Percentiles rank a stretch among this genome's conserved stretches.
phyloP scores from a whole-genome alignment of 352 stramenopile genomes.

The Albugo candida region DNA sequence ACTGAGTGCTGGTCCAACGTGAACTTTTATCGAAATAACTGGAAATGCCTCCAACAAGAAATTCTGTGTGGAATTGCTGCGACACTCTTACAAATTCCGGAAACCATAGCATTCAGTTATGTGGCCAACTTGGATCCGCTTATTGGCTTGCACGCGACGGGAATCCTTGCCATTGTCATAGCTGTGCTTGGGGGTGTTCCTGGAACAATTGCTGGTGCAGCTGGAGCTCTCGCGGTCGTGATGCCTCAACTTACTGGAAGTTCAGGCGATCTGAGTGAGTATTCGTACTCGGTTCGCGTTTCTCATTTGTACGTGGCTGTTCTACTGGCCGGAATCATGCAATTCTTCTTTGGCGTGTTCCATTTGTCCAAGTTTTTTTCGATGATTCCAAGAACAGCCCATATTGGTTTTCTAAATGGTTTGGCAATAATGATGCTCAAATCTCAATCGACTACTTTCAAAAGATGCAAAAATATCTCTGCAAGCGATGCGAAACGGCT shows the following conservation, averaged over 20 bases:
- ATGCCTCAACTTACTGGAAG: slow-evolving; percentile 65
- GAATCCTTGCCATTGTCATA: slow-evolving; percentile 77
- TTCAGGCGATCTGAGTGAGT: slow-evolving; percentile 20
- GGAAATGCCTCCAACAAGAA: slow-evolving; percentile 37
- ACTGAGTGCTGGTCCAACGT: slow-evolving; percentile 3
- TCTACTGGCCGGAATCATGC: slow-evolving; percentile 65
- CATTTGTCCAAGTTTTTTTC: slow-evolving; percentile 81
- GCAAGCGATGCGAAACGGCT: slow-evolving; percentile 16
- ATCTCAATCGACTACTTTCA: slow-evolving; percentile 85
- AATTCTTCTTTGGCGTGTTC: slow-evolving; percentile 68
- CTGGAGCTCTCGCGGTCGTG: slow-evolving; percentile 81
- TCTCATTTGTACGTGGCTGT: slow-evolving; percentile 78
- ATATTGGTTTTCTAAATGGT: slow-evolving; percentile 93
- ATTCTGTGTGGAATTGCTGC: slow-evolving; percentile 79
- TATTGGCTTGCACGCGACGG: slow-evolving; percentile 83
- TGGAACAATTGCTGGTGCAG: slow-evolving; percentile 75
- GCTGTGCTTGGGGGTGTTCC: slow-evolving; percentile 74
- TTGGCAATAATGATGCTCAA: slow-evolving; percentile 89
- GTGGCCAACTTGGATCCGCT: slow-evolving; percentile 74
- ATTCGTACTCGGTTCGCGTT: slow-evolving; percentile 50
- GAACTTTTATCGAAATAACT: slow-evolving; percentile 33
- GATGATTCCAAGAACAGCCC: slow-evolving; percentile 86
- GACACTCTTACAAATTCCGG: slow-evolving; percentile 83
- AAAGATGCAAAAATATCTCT: slow-evolving; percentile 22
- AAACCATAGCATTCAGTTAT: slow-evolving; percentile 88